A percentile compares a stretch with the other conserved stretches of the same genome.
Conservation (phyloP, 2,329 filamentous ascomycete genomes). For the Cladobotryum mycophilum region DNA sequence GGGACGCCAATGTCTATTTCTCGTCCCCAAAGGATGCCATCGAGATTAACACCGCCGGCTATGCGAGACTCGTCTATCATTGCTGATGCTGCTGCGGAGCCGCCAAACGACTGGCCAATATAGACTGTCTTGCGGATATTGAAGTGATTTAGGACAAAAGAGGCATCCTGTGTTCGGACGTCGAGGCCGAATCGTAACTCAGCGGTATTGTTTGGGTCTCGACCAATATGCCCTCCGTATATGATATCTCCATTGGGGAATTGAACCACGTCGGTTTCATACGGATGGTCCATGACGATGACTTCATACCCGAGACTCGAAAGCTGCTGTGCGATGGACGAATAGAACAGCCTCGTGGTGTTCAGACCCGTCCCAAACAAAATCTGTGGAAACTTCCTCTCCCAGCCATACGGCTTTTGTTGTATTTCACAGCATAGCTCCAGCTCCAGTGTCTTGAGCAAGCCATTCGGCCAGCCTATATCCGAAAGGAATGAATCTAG, state of each 20-base stretch:
- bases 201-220: conserved; percentile 1
- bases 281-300: conserved; percentile 38
- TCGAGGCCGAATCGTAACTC: conserved; percentile 14
- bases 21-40: conserved; percentile 27
- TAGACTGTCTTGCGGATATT: conserved; percentile 18
- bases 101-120: conserved; percentile 29
- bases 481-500: conserved; percentile 10
- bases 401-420: not conserved
- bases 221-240: conserved; percentile 17
- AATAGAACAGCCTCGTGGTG: conserved; percentile 31
- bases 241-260: conserved; percentile 30
- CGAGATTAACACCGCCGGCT: conserved; percentile 30
- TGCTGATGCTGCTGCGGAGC: conserved; percentile 26
- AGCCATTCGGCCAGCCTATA: conserved; percentile 14
- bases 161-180: conserved; percentile 20
- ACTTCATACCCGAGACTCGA: conserved; percentile 36
- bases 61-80: conserved; percentile 26
- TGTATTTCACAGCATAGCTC: conserved; percentile 17
- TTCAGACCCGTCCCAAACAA: conserved; percentile 16
- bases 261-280: conserved; percentile 35
- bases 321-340: conserved; percentile 31
- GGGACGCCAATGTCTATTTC: conserved; percentile 19
- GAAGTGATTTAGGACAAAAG: conserved; percentile 25
- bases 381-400: conserved; percentile 11
- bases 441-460: conserved; percentile 15